Base-by-base conservation (phyloP, 331 rosid genomes). In the Erythrophleum ivorense region DNA sequence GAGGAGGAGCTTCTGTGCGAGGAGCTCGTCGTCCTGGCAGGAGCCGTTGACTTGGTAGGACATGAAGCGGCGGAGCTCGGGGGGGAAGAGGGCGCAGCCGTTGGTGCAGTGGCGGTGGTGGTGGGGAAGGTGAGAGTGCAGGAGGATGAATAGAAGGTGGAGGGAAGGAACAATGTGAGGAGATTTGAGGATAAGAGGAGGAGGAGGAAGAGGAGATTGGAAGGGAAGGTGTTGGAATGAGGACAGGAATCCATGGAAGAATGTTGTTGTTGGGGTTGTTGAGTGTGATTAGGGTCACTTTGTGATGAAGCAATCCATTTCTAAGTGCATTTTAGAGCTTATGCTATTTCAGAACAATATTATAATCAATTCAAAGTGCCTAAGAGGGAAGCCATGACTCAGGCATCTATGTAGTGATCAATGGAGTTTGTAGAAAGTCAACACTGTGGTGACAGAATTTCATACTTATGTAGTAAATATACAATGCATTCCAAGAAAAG, bases 1-100 rank as follows among this genome's bases (percentile, higher is more conserved):
- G 76, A 88, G 86, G 80, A 86, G 88, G 77, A 88, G 89, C 50
- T 76, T 86, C 75, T 88, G 91, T 21, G 89, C 83, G 31, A 79
- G 59, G 19, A 81, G n/a, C 84, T 88, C 89, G 66, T 88, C 91
- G 50, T 86, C 86, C 0, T 87, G 89, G 79, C 91, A 88, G 38
- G 89, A 86, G 0, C 89, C 89, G 43, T 88, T 88, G 45, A 86
- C 82, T 16, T 74, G 9, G 83, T 86, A 88, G 13, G 87, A 33
- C 91, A 86, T 88, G 86, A 19, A 86, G 45, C 73, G 33, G 60
- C 74, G 82, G 84, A 88, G 88, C 18, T 81, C 85, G 2, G 38
- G 53, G n/a, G 88, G 88, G 64, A 79, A 86, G 53, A 73, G 85
- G 2, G 84, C 66, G 80, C 91, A 88, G 2, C 85, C 81, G 40